Evolutionary conservation across 1,284 basidiomycete species (phyloP), one percentile per base, ranked within the genome.

Genomic region (Rhizoctonia solani): DNA sequence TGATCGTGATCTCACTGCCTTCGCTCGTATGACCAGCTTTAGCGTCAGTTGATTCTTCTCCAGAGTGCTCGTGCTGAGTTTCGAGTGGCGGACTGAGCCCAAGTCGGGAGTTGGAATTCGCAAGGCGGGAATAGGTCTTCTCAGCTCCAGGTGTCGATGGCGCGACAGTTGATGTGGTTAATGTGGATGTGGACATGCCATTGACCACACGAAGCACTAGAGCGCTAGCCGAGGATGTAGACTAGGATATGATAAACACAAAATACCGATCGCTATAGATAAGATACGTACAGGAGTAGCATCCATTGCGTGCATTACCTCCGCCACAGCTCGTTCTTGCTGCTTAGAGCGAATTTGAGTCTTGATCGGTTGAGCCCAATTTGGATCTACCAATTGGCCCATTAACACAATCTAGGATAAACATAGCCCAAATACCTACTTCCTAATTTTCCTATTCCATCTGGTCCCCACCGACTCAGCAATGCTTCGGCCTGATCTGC

Each of bases 351-450:
- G 85, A 69, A 96, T 84, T 44, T 86, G 85, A 73, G 88, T 84
- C 80, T 96, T 96, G 80, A 97, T 94, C 65, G 92, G 92, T 74
- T 83, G 84, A 44, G 93, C 93, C 95, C 95, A 97, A 53, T 83
- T 84, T 71, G 92, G 91, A 81, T 95, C 93, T 95, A 74, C 56
- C 44, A 69, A 14, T 29, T 13, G 42, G 14, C 44, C 30, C 23
- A 63, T 13, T 14, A 46, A n/a, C 50, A 25, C 55, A 68, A 73
- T 66, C 58, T 75, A 69, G 5, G 2, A 44, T 30, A 74, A 70
- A 72, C 27, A 66, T 69, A 73, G 74, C 73, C 44, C 8, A 14
- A 19, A 14, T n/a, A 74, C 85, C 77, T 72, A 93, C 93, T 90
- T 79, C 90, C 92, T 47, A 95, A 79, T 79, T 97, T 98, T 69